Evolutionary conservation across 1,139 yeast species (phyloP).

Genomic region (Pichia sp.): DNA sequence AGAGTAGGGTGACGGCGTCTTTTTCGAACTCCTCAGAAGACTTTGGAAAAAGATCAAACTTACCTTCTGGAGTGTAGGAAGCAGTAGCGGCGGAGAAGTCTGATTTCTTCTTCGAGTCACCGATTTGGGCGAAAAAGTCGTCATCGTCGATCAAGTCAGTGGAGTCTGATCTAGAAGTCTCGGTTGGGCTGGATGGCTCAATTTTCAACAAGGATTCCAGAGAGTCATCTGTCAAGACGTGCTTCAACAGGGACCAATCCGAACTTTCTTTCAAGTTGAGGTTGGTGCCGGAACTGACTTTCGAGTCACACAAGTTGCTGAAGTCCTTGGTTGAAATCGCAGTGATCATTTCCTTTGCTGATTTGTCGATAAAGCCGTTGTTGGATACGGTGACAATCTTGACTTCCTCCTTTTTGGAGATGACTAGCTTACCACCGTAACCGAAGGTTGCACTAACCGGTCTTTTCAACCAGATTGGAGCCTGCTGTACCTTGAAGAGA

Average conservation of each 20-base stretch:
- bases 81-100: slow-evolving; percentile 11
- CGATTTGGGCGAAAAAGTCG: slow-evolving; percentile 47
- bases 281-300: slow-evolving; percentile 29
- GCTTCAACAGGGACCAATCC: slow-evolving; percentile 75
- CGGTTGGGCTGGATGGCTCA: background rate
- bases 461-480: slow-evolving; percentile 83
- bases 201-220: slow-evolving; percentile 10
- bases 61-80: slow-evolving; percentile 41
- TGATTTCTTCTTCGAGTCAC: slow-evolving; percentile 20
- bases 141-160: slow-evolving; percentile 30
- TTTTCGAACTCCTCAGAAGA: slow-evolving; percentile 33
- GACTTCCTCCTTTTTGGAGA: slow-evolving; percentile 38
- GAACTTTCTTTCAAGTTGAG: slow-evolving; percentile 50
- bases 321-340: slow-evolving; percentile 60
- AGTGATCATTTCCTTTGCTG: slow-evolving; percentile 45
- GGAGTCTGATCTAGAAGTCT: background rate
- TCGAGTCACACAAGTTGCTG: slow-evolving; percentile 47
- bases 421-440: slow-evolving; percentile 85
- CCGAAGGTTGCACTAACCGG: slow-evolving; percentile 83
- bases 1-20: slow-evolving; percentile 51
- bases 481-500: slow-evolving; percentile 64
- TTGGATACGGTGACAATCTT: slow-evolving; percentile 39
- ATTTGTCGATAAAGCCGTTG: slow-evolving; percentile 37
- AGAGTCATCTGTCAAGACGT: slow-evolving; percentile 37
- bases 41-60: slow-evolving; percentile 34